Evolutionary conservation across 169 alveolate genomes (phyloP), one percentile per base, ranked within the genome.

Genomic region (Cryptosporidium viatorum): DNA sequence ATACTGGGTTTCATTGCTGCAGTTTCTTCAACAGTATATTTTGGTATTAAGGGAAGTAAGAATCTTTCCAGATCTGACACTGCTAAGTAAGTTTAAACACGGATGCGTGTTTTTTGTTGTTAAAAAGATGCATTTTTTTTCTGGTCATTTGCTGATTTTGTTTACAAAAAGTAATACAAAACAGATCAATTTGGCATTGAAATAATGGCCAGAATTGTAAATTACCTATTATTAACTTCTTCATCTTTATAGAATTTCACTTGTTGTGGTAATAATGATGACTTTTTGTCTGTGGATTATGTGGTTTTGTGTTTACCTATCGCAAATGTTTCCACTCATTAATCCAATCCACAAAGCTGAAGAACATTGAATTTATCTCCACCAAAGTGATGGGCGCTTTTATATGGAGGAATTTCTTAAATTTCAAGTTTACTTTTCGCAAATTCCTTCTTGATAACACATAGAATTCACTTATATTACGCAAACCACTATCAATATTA

Each of bases 231-330:
- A 80, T 16, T 48, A 41, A 43, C 62, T 29, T 75, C 10, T n/a
- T 52, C 35, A 18, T 3, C 35, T 26, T 26, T 37, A 9, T 45
- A 80, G 89, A n/a, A 65, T 65, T 23, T 80, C 89, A 18, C 75
- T 80, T n/a, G 89, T 80, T 62, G 89, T 80, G 3, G 89, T 80
- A 14, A 51, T 59, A 80, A 80, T 80, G 89, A 80, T 80, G 89
- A 80, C 89, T 14, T 80, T 80, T 51, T 80, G 89, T 31, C 43
- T 65, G 4, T 80, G 89, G 89, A 80, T 80, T 26, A 80, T 80
- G 89, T 80, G 89, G 89, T 62, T 80, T 60, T 80, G 89, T 29
- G 75, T 80, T 48, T 80, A 80, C 55, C 70, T 80, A 1, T 59
- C 89, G 1, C 89, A 80, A 33, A 80, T 80, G 89, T 80, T 62